These are phyloP conservation scores for Lentinula sp. DNA, from an alignment of 768 basidiomycete species.

Conservation along the genomic window DNA sequence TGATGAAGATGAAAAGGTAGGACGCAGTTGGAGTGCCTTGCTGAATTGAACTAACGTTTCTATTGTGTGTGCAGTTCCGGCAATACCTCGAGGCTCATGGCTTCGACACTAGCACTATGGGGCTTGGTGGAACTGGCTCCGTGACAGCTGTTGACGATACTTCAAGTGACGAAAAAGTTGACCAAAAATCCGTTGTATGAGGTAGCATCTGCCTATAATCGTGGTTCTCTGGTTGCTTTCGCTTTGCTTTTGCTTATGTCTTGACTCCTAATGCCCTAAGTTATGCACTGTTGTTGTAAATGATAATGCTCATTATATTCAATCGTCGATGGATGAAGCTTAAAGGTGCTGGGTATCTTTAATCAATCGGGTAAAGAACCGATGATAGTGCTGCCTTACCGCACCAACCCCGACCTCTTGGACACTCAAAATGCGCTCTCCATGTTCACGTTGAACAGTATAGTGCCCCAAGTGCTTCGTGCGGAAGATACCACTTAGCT, in stretches of 20 bases:
- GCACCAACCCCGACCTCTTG: neutral
- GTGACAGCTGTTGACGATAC: neutral
- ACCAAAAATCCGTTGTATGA: constrained; percentile 3
- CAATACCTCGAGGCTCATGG: constrained; percentile 74
- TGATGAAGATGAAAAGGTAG: constrained; percentile 62
- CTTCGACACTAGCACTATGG: constrained; percentile 75
- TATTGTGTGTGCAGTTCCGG: constrained; percentile 52
- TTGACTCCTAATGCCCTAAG: neutral
- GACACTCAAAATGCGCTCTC: neutral
- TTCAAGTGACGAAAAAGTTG: neutral
- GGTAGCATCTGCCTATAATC: neutral
- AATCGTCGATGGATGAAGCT: neutral
- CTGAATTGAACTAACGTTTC: neutral
- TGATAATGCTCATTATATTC: neutral
- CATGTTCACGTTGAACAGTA: neutral
- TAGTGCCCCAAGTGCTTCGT: constrained; percentile 7
- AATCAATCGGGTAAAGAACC: neutral
- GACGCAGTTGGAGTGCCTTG: constrained; percentile 13
- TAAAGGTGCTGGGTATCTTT: neutral
- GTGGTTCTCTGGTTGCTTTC: neutral
- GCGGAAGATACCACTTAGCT: constrained; percentile 10
- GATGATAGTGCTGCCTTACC: neutral
- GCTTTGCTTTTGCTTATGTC: neutral
- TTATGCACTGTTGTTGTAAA: neutral
- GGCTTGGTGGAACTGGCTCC: constrained; percentile 23